phyloP scores from a whole-genome alignment of 2,329 filamentous ascomycete genomes.

The Alternaria dauci region DNA sequence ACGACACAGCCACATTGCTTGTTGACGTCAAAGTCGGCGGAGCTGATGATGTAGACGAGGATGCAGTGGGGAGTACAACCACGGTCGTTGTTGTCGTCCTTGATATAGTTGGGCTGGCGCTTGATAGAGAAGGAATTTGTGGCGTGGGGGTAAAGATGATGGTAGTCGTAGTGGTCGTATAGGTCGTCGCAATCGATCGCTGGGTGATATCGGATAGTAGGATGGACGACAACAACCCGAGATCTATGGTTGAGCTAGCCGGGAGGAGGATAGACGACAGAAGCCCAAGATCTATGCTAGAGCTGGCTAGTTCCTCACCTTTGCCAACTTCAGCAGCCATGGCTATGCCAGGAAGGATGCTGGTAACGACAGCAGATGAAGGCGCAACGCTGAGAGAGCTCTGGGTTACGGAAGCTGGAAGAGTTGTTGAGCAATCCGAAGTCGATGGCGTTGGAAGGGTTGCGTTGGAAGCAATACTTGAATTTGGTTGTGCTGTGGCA shows the following conservation, averaged over 20 bases:
- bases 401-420: not conserved
- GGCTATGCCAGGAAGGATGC: not conserved
- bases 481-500: constrained; percentile 3
- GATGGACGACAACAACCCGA: constrained; percentile 14
- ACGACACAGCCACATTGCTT: not conserved
- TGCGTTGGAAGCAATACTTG: not conserved
- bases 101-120: not conserved
- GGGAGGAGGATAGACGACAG: constrained; percentile 12
- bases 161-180: not conserved
- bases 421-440: not conserved
- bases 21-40: not conserved
- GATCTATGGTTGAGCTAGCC: constrained; percentile 6
- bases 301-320: not conserved
- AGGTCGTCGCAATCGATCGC: not conserved
- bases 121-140: not conserved
- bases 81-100: not conserved
- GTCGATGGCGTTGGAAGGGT: constrained; percentile 1
- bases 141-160: not conserved
- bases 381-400: not conserved
- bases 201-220: not conserved
- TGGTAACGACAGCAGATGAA: not conserved
- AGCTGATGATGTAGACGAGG: not conserved
- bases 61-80: not conserved
- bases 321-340: not conserved
- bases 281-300: constrained; percentile 7